Percentiles rank a stretch among this genome's conserved stretches.
Evolutionary conservation across 192 early-diverging fungal species (phyloP).

Genomic region (Coemansia sp.): DNA sequence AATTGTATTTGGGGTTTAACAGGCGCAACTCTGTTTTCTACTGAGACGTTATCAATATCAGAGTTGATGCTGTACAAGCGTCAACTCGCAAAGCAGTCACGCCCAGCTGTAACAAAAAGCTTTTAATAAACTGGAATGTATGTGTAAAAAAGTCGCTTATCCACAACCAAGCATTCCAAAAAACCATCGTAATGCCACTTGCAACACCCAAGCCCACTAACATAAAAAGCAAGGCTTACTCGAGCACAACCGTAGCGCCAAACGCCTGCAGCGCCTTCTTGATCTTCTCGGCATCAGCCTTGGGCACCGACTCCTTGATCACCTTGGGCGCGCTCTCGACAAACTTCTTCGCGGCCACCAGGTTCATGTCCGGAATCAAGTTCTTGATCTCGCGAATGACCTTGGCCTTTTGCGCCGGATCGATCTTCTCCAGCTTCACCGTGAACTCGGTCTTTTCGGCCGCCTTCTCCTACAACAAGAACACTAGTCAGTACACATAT

Average conservation of each 20-base stretch:
- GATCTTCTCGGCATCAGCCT: slow-evolving; percentile 97
- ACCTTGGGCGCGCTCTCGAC: slow-evolving; percentile 97
- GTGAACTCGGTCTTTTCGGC: slow-evolving; percentile 92
- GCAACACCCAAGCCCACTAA: not conserved
- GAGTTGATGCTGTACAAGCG: no score
- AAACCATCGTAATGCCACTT: not conserved
- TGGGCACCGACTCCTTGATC: slow-evolving; percentile 80
- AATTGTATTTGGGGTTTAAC: no score
- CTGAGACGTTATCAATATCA: no score
- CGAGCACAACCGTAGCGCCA: slow-evolving; percentile 91
- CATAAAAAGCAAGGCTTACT: slow-evolving; percentile 51
- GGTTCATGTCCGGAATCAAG: slow-evolving; percentile 85
- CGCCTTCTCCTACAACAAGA: slow-evolving; percentile 74
- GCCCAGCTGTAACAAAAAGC: not conserved
- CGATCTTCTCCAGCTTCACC: slow-evolving; percentile 94
- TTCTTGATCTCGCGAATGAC: slow-evolving; percentile 97
- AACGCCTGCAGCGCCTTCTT: slow-evolving; percentile 91
- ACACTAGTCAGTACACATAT: not conserved
- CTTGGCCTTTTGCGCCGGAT: slow-evolving; percentile 93
- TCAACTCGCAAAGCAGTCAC: not conserved
- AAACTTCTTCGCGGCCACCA: slow-evolving; percentile 99
- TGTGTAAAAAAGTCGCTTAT: no score
- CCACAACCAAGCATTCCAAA: no score
- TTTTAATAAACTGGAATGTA: not conserved
- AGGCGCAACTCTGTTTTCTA: no score